Percentiles rank a stretch among this genome's conserved stretches.
These are phyloP conservation scores for Dioscorea cayenensis DNA, from an alignment of 116 monocot species.

Conservation along the genomic window DNA sequence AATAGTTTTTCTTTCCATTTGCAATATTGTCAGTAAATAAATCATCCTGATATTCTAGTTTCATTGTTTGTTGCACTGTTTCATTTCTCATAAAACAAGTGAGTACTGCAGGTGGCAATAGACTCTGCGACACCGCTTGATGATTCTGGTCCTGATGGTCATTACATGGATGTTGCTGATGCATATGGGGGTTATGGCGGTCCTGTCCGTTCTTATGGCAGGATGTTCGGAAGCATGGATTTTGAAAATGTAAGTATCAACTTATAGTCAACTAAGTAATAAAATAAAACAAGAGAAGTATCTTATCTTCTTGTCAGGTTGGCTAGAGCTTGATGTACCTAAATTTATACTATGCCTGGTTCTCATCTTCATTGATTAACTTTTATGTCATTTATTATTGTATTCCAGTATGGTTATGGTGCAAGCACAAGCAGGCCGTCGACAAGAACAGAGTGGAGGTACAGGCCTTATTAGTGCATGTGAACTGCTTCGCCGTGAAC, in stretches of 20 bases:
- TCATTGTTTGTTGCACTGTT: not conserved
- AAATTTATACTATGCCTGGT: too few relatives aligned
- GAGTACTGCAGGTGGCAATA: constrained; percentile 68
- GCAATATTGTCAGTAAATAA: not conserved
- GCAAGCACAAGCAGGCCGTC: constrained; percentile 51
- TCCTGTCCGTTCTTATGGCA: constrained; percentile 61
- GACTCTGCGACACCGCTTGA: constrained; percentile 93
- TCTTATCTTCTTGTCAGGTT: too few relatives aligned
- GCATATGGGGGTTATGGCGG: constrained; percentile 59
- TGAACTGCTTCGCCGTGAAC: not conserved
- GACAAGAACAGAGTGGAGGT: constrained; percentile 81
- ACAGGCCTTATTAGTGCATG: constrained; percentile 62
- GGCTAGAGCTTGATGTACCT: too few relatives aligned
- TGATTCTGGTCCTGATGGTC: constrained; percentile 35
- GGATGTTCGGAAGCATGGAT: constrained; percentile 72
- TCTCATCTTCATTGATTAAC: not conserved
- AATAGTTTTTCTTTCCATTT: too few relatives aligned
- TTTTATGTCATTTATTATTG: not conserved
- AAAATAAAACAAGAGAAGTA: too few relatives aligned
- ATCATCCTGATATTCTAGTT: too few relatives aligned
- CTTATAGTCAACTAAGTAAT: not conserved
- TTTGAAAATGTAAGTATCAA: constrained; percentile 77
- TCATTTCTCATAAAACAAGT: not conserved
- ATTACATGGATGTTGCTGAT: constrained; percentile 42
- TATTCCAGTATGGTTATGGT: constrained; percentile 84